These are phyloP conservation scores for Candida endomychidarum DNA, from an alignment of 805 yeast species.

Conservation along the genomic window DNA sequence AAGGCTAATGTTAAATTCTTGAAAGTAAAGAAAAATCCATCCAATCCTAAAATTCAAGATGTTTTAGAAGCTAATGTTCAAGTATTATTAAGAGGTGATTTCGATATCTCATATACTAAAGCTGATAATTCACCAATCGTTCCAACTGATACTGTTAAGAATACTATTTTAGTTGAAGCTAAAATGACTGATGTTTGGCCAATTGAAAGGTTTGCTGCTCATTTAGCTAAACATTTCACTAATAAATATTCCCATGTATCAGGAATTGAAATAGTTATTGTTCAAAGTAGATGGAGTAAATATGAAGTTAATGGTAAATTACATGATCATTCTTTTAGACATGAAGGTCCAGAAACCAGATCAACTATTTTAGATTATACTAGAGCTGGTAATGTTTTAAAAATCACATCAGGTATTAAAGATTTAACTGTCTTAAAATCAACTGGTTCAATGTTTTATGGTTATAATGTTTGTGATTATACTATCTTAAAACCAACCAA, in stretches of 20 bases:
- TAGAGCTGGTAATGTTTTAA: slow-evolving; percentile 51
- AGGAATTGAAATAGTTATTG: slow-evolving; percentile 64
- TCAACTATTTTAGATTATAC: slow-evolving; percentile 53
- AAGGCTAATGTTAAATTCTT: slow-evolving; percentile 91
- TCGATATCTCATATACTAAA: slow-evolving; percentile 77
- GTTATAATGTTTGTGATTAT: slow-evolving; percentile 81
- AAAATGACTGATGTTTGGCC: slow-evolving; percentile 85
- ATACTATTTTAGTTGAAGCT: slow-evolving; percentile 82
- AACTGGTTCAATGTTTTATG: slow-evolving; percentile 91
- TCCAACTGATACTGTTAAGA: slow-evolving; percentile 92
- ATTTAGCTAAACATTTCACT: slow-evolving; percentile 77
- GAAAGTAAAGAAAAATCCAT: slow-evolving; percentile 78
- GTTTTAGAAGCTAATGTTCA: slow-evolving; percentile 83
- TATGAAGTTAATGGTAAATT: slow-evolving; percentile 68
- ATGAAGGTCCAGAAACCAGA: slow-evolving; percentile 82
- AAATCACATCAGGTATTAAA: slow-evolving; percentile 66
- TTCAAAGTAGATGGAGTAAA: slow-evolving; percentile 80
- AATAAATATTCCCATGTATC: slow-evolving; percentile 74
- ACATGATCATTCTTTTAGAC: slow-evolving; percentile 81
- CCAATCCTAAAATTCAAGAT: slow-evolving; percentile 72
- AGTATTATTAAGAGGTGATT: slow-evolving; percentile 72
- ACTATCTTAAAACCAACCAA: slow-evolving; percentile 81
- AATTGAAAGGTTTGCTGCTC: slow-evolving; percentile 85
- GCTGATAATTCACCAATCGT: slow-evolving; percentile 90
- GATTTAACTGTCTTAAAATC: slow-evolving; percentile 84